Percentiles rank a stretch among this genome's conserved stretches.
Conservation (phyloP, 352 stramenopile genomes). For the Pythium angustatum region DNA sequence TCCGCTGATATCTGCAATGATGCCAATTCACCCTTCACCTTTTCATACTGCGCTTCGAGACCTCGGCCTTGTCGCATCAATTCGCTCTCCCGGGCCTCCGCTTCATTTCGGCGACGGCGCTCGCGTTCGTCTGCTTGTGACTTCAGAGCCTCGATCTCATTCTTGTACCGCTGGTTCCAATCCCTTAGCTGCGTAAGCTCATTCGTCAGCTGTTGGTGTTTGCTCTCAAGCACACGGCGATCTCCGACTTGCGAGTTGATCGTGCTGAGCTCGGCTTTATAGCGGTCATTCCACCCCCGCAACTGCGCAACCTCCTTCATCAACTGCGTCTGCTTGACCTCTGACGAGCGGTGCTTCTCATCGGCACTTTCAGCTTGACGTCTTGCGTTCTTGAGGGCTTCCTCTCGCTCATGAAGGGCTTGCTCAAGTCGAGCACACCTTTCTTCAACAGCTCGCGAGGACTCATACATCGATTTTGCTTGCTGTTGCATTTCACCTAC, state of each 20-base stretch:
- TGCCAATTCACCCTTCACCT: conserved; percentile 39
- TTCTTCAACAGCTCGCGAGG: conserved; percentile 17
- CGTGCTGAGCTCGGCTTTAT: conserved; percentile 15
- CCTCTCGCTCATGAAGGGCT: conserved; percentile 15
- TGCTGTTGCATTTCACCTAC: conserved; percentile 19
- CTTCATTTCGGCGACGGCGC: conserved; percentile 22
- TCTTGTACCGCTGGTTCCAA: conserved; percentile 34
- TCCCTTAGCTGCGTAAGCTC: conserved; percentile 10
- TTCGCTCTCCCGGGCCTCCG: conserved; percentile 24
- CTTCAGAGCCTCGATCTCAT: conserved; percentile 23
- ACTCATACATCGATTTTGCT: conserved; percentile 14
- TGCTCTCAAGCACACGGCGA: neutral
- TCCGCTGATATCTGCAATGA: conserved; percentile 44
- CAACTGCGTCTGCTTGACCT: conserved; percentile 11
- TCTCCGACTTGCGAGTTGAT: conserved; percentile 11
- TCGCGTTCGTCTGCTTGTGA: conserved; percentile 23
- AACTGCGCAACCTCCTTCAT: conserved; percentile 13
- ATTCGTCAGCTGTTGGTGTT: conserved; percentile 9
- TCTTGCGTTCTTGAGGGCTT: conserved; percentile 11
- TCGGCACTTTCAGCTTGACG: conserved; percentile 9
- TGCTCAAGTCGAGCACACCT: conserved; percentile 5
- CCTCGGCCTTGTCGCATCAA: conserved; percentile 29
- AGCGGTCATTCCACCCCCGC: conserved; percentile 21
- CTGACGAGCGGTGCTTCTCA: conserved; percentile 6
- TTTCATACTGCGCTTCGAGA: conserved; percentile 44